Conservation (phyloP, 352 stramenopile species). For the Phytophthora colocasiae region DNA sequence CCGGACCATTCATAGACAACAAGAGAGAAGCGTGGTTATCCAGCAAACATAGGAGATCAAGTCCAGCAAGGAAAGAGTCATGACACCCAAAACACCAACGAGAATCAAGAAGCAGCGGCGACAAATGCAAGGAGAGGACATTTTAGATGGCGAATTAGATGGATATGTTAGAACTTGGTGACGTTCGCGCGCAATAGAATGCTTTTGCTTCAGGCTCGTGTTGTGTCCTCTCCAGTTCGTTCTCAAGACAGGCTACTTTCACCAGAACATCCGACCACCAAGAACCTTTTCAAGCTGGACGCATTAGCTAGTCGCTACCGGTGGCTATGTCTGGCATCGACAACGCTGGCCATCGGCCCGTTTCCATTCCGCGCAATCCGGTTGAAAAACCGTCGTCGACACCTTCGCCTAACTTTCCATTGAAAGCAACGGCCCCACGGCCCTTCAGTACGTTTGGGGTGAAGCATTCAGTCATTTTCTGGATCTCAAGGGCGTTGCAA, state of each 20-base stretch:
- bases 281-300: slow-evolving; percentile 2
- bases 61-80: slow-evolving; percentile 20
- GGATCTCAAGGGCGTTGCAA: slow-evolving; percentile 14
- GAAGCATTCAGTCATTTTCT: slow-evolving; percentile 19
- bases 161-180: slow-evolving; percentile 58
- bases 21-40: slow-evolving; percentile 21
- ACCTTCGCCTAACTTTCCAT: slow-evolving; percentile 26
- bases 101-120: slow-evolving; percentile 40
- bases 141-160: slow-evolving; percentile 58
- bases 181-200: slow-evolving; percentile 56
- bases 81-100: slow-evolving; percentile 2
- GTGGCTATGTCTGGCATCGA: not conserved
- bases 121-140: slow-evolving; percentile 39
- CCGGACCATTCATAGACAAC: slow-evolving; percentile 40
- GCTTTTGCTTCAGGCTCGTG: slow-evolving; percentile 41
- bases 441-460: slow-evolving; percentile 16
- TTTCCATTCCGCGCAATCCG: slow-evolving; percentile 10
- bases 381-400: slow-evolving; percentile 32
- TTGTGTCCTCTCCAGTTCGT: not conserved
- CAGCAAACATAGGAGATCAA: slow-evolving; percentile 10
- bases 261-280: not conserved
- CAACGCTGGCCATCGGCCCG: slow-evolving; percentile 1
- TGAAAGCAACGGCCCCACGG: slow-evolving; percentile 35
- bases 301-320: slow-evolving; percentile 2
- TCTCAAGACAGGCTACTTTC: not conserved